These are phyloP conservation scores for Paraurostyla sp. DNA, from an alignment of 73 alveolate species.

Conservation along the genomic window DNA sequence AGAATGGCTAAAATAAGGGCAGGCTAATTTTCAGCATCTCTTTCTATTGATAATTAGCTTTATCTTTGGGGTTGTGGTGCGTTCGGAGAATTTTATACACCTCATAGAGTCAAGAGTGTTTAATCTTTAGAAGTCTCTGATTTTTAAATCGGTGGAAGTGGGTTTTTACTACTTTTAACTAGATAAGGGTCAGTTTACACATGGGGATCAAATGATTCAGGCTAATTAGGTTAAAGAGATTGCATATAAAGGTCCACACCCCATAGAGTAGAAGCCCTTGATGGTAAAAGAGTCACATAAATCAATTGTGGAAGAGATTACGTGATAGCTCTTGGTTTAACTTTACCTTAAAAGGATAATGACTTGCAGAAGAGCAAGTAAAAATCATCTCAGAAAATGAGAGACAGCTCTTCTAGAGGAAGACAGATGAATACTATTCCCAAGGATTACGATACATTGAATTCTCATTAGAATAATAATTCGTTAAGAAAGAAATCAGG, in stretches of 20 bases:
- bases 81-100: constrained; percentile 75
- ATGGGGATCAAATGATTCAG: constrained; percentile 57
- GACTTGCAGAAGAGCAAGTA: background rate
- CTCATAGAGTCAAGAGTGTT: constrained; percentile 63
- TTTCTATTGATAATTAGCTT: constrained; percentile 46
- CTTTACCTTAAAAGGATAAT: constrained; percentile 36
- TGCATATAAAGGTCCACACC: constrained; percentile 18
- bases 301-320: constrained; percentile 43
- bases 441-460: constrained; percentile 10
- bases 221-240: constrained; percentile 51
- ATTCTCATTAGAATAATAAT: background rate
- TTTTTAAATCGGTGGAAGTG: constrained; percentile 55
- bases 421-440: background rate
- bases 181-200: constrained; percentile 52
- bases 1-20: constrained; percentile 70
- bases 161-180: constrained; percentile 34
- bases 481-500: no score
- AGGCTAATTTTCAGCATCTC: constrained; percentile 76
- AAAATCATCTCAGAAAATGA: background rate
- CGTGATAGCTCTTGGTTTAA: constrained; percentile 57
- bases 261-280: constrained; percentile 42
- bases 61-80: constrained; percentile 79
- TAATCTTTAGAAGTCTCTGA: constrained; percentile 18
- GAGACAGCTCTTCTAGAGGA: background rate
- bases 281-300: constrained; percentile 59